Evolutionary conservation across 768 basidiomycete species (phyloP), one percentile per base, ranked within the genome.

Genomic region (Trametes elegans): DNA sequence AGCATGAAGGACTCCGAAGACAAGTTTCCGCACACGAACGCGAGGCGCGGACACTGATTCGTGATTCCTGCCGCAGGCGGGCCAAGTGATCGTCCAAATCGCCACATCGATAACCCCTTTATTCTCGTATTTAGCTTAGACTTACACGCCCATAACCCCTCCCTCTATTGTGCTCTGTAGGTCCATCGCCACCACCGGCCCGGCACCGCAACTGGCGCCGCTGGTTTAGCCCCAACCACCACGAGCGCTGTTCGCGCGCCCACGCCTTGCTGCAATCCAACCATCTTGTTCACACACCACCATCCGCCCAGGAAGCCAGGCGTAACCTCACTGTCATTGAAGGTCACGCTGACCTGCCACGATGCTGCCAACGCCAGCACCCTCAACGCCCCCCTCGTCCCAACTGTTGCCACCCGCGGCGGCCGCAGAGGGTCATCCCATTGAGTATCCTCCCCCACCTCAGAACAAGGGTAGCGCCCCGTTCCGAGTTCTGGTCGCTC

Each of bases 381-480:
- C 84, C 3, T 73, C 85, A n/a, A 77, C 78, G n/a, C 73, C 75
- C 6, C 77, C 81, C 9, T 66, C 68, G 27, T 82, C 82, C n/a
- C 81, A 78, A 19, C 46, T 44, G 13, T 53, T 40, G 34, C 50
- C 53, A 35, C 49, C 47, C 2, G 53, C 57, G 5, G 60, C 52
- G 11, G 56, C 59, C 3, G 59, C 61, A 1, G 62, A 66, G n/a
- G 61, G 55, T 34, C 62, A 64, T 28, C 53, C 58, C 2, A 34
- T 63, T 19, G 55, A 54, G 8, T 83, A 83, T 63, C 76, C 78
- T 11, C 64, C 75, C 7, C 82, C 87, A 19, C 88, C 88, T 19
- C 76, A 78, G 62, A 90, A 90, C 66, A 74, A 69, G 43, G 84
- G 80, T 39, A 87, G 81, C 55, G 82, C 85, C 34, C 88, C 88